Base-by-base conservation (phyloP, 1,284 basidiomycete species). In the Cerioporus squamosus region DNA sequence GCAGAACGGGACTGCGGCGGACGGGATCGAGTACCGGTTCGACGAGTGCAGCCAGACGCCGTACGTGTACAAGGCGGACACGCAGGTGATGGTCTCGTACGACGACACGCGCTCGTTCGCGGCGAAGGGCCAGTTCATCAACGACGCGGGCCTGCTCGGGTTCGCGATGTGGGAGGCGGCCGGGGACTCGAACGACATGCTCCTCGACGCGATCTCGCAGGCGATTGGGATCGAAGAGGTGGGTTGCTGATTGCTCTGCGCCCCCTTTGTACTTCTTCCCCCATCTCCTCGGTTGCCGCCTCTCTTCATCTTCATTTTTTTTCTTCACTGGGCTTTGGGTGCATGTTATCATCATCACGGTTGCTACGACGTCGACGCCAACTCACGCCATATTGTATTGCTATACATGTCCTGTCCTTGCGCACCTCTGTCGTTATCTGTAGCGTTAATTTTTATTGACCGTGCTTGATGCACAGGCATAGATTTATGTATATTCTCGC, bases 91-190 rank as follows among this genome's bases (percentile, higher is more conserved):
- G 74, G 73, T 79, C 14, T 74, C 77, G 46, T 80, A 72, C 62
- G 78, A 80, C 64, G 69, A 78, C 54, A 67, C 74, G 23, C 43
- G 61, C 29, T 76, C 78, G 14, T 78, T 79, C 61, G 66, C 73
- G 31, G 78, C 78, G 50, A 90, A 90, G 75, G 87, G 88, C 17
- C 66, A 74, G 39, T 89, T 77, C 66, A 85, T 90, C 66, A 79
- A 78, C 51, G 63, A 73, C 17, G 65, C 73, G 12, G 81, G 79
- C 15, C 73, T 90, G 42, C 76, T 70, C 44, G 88, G 88, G 9
- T 88, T 86, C 63, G 79, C 86, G 18, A 79, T 87, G 71, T 89
- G 85, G 79, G 83, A 89, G 68, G 77, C 81, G 29, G 83, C 79
- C 45, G 83, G 85, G 14, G 88, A 89, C 72, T 79, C 74, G 64